These are phyloP conservation scores for Fraxinus floribunda DNA, from an alignment of 305 asterid species.

Conservation along the genomic window DNA sequence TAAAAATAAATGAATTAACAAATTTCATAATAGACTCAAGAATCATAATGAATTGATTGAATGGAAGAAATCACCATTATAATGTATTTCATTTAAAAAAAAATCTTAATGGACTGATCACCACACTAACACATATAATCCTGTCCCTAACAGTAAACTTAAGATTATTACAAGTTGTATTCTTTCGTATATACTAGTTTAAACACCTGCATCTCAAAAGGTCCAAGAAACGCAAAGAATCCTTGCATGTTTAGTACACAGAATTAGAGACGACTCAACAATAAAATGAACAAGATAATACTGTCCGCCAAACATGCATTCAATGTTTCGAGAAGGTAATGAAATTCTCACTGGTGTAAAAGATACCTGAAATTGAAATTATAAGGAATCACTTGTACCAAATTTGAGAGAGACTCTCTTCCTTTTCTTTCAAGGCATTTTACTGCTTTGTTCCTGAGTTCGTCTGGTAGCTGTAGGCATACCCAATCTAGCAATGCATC, in stretches of 20 bases:
- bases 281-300: not conserved
- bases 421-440: slow-evolving; percentile 50
- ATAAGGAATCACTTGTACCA: slow-evolving; percentile 60
- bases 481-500: slow-evolving; percentile 76
- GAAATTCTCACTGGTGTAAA: slow-evolving; percentile 30
- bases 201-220: not conserved
- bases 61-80: not conserved
- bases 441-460: slow-evolving; percentile 47
- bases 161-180: not conserved
- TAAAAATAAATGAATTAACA: not conserved
- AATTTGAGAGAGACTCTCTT: slow-evolving; percentile 41
- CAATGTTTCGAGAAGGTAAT: not conserved
- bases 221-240: not conserved
- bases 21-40: not conserved
- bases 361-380: slow-evolving; percentile 80
- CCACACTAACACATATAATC: not conserved
- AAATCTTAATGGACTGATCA: not conserved
- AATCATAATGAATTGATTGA: not conserved
- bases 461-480: slow-evolving; percentile 69
- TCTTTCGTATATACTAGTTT: not conserved
- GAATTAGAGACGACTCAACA: not conserved
- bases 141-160: not conserved
- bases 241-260: not conserved
- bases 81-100: not conserved
- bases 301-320: not conserved